These are phyloP conservation scores for Tylopilus subfusipes DNA, from an alignment of 768 basidiomycete genomes.

Conservation along the genomic window DNA sequence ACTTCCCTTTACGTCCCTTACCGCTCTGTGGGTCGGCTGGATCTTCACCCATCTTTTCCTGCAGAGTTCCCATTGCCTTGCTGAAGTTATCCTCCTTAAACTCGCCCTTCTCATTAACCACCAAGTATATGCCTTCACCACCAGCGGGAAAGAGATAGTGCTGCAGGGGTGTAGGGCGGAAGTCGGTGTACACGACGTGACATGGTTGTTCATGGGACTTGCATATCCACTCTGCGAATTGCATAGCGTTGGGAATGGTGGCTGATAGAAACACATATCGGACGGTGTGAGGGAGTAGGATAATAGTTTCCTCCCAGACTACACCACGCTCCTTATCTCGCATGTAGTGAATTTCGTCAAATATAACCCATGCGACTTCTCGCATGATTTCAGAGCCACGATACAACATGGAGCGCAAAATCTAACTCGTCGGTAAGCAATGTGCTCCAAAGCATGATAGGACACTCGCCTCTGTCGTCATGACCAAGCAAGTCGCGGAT, in stretches of 20 bases:
- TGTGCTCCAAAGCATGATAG: background rate
- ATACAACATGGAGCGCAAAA: slow-evolving; percentile 97
- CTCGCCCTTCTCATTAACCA: slow-evolving; percentile 98
- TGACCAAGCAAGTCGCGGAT: slow-evolving; percentile 92
- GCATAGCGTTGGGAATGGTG: slow-evolving; percentile 99
- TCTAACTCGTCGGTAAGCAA: slow-evolving; percentile 44
- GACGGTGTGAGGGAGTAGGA: slow-evolving; percentile 92
- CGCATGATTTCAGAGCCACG: slow-evolving; percentile 99
- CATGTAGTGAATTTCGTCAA: slow-evolving; percentile 99
- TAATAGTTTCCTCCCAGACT: slow-evolving; percentile 99
- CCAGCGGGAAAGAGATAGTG: slow-evolving; percentile 98
- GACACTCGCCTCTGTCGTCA: slow-evolving; percentile 90
- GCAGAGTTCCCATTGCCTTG: slow-evolving; percentile 94
- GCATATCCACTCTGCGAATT: slow-evolving; percentile 99
- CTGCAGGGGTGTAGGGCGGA: slow-evolving; percentile 95
- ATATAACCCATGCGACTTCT: slow-evolving; percentile 99
- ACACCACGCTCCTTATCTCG: slow-evolving; percentile 98
- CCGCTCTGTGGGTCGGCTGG: slow-evolving; percentile 84
- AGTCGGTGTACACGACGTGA: slow-evolving; percentile 99
- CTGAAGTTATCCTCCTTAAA: slow-evolving; percentile 97
- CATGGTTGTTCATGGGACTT: slow-evolving; percentile 97
- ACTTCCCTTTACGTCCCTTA: slow-evolving; percentile 87
- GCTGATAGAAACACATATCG: slow-evolving; percentile 99
- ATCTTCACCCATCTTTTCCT: slow-evolving; percentile 82
- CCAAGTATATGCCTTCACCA: slow-evolving; percentile 94